A percentile compares a stretch with the other conserved stretches of the same genome.
Evolutionary conservation across 352 stramenopile genomes (phyloP).

Genomic region (Elongisporangium undulatum): DNA sequence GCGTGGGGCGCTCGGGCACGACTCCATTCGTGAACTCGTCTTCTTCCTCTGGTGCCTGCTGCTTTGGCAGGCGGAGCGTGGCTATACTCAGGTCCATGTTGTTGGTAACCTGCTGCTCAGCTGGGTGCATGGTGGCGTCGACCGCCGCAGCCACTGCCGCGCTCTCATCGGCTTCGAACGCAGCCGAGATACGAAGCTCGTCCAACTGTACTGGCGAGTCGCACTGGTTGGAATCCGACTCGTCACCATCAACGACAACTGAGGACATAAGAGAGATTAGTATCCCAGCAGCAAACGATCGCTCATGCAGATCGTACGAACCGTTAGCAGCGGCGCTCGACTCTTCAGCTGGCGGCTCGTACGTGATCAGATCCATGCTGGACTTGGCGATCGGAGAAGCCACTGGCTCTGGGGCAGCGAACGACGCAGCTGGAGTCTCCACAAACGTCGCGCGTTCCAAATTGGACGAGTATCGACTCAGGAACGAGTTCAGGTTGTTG

Average conservation of each 20-base stretch:
- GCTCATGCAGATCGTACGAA: not conserved
- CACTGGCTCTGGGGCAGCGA: not conserved
- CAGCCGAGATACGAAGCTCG: not conserved
- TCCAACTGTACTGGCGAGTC: constrained; percentile 19
- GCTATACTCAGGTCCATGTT: not conserved
- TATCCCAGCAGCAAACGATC: not conserved
- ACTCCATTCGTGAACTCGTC: not conserved
- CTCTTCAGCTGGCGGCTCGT: not conserved
- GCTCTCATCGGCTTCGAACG: not conserved
- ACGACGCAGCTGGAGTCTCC: constrained; percentile 4
- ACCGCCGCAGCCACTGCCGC: not conserved
- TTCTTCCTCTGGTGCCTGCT: not conserved
- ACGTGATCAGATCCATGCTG: not conserved
- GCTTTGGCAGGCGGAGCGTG: not conserved
- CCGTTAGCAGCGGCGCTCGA: not conserved
- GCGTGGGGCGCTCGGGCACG: not conserved
- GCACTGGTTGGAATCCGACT: constrained; percentile 43
- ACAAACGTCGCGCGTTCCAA: constrained; percentile 28
- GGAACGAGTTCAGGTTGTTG: constrained; percentile 66
- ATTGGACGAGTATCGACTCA: constrained; percentile 62
- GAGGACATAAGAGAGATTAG: not conserved
- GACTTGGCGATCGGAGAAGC: not conserved
- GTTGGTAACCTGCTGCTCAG: not conserved
- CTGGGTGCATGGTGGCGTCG: not conserved
- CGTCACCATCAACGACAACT: constrained; percentile 1